Conservation (phyloP, 306 rosid species). For the Citrullus mucosospermus region DNA sequence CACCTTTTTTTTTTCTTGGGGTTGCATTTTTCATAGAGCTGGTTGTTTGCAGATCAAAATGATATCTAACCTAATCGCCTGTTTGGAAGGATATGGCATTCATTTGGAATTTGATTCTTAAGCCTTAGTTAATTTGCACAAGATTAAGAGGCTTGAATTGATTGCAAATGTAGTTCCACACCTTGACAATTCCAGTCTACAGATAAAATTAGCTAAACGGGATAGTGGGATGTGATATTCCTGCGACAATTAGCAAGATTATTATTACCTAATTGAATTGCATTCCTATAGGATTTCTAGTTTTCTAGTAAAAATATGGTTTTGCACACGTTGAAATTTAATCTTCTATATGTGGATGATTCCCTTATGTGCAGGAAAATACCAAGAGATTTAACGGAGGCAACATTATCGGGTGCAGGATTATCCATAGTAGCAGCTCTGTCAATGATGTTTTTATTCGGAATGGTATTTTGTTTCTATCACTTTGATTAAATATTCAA, state of each 20-base stretch:
- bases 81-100: not conserved
- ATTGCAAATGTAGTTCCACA: not conserved
- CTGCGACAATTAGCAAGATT: not conserved
- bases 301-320: not conserved
- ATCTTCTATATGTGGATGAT: not conserved
- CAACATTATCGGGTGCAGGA: conserved; percentile 91
- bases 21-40: not conserved
- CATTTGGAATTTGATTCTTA: not conserved
- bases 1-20: too few species aligned
- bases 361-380: conserved; percentile 56
- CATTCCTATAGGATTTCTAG: not conserved
- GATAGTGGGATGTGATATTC: not conserved
- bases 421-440: conserved; percentile 82
- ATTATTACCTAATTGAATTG: not conserved
- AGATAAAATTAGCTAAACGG: not conserved
- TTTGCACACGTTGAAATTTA: not conserved
- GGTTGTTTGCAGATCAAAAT: not conserved
- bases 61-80: not conserved
- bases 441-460: conserved; percentile 75
- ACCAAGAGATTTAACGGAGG: conserved; percentile 97
- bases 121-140: not conserved
- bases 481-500: not conserved
- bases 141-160: not conserved
- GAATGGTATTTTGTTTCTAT: conserved; percentile 57
- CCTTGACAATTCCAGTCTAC: not conserved